phyloP scores from a whole-genome alignment of 2,329 filamentous ascomycete genomes.

The Dothistroma pini region DNA sequence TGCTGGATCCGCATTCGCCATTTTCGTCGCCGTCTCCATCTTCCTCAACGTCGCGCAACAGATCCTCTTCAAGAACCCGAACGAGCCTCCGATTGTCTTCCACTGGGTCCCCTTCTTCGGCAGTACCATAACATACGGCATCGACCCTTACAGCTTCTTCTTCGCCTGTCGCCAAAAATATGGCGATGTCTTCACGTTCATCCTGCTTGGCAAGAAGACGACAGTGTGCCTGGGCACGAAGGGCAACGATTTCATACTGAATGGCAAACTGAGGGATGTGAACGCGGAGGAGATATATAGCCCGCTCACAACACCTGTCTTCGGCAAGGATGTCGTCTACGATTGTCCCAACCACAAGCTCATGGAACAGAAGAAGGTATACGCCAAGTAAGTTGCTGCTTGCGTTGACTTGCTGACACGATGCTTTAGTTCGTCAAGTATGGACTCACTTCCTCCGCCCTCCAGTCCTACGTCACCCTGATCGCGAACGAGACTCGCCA shows the following conservation, averaged over 20 bases:
- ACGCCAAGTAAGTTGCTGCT: constrained; percentile 12
- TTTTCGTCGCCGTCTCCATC: constrained; percentile 56
- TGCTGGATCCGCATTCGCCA: constrained; percentile 41
- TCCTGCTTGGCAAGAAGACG: constrained; percentile 83
- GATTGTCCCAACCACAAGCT: constrained; percentile 88
- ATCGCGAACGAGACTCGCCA: constrained; percentile 70
- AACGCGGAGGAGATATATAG: constrained; percentile 89
- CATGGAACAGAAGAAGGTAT: constrained; percentile 94
- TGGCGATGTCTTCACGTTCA: constrained; percentile 85
- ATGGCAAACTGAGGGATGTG: constrained; percentile 84
- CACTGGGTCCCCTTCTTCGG: constrained; percentile 71
- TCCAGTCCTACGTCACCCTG: constrained; percentile 72
- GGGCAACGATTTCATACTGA: constrained; percentile 88
- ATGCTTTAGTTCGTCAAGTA: constrained; percentile 70
- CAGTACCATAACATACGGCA: constrained; percentile 90
- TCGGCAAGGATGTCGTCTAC: constrained; percentile 83
- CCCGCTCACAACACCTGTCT: constrained; percentile 66
- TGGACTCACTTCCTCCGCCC: constrained; percentile 70
- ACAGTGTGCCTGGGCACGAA: constrained; percentile 78
- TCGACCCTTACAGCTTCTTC: constrained; percentile 90
- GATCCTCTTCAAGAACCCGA: constrained; percentile 66
- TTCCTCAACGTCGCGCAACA: constrained; percentile 77
- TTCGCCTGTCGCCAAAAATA: constrained; percentile 70
- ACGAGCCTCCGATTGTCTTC: constrained; percentile 61
- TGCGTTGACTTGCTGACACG: constrained; percentile 5